A percentile compares a stretch with the other conserved stretches of the same genome.
Evolutionary conservation across 140 eudicot genomes (phyloP).

Genomic region (Senecio squalidus): DNA sequence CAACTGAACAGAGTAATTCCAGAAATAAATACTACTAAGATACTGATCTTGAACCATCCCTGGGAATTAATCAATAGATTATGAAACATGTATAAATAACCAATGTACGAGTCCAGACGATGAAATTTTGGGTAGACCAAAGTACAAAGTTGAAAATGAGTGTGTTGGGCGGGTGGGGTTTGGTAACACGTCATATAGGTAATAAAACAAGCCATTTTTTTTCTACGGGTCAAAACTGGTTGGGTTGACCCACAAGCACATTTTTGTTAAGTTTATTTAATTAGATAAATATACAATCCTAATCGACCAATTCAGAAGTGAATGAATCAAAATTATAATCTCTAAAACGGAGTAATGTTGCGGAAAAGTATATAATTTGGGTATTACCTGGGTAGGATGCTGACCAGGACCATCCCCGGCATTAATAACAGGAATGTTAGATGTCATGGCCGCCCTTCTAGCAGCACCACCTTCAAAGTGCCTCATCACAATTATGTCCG

Average conservation of each 20-base stretch:
- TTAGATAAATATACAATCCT: too few relatives aligned
- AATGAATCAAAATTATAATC: neutral
- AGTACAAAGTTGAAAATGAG: too few relatives aligned
- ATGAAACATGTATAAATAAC: too few relatives aligned
- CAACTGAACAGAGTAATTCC: neutral
- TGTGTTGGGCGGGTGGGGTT: too few relatives aligned
- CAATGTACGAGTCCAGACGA: neutral
- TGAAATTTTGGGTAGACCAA: neutral
- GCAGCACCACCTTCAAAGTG: conserved; percentile 98
- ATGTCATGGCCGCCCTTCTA: conserved; percentile 81
- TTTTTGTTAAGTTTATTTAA: too few relatives aligned
- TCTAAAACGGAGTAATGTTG: neutral
- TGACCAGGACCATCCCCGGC: conserved; percentile 99
- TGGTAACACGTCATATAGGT: too few relatives aligned
- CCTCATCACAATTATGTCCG: conserved; percentile 94
- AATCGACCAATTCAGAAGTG: neutral
- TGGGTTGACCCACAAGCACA: too few relatives aligned
- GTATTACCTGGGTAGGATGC: conserved; percentile 86
- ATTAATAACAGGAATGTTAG: conserved; percentile 84
- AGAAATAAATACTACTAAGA: neutral
- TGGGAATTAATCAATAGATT: neutral
- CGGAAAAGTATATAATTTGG: neutral
- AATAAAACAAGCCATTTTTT: too few relatives aligned
- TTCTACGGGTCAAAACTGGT: too few relatives aligned
- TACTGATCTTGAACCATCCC: too few relatives aligned